Evolutionary conservation across 768 basidiomycete genomes (phyloP), one percentile per base, ranked within the genome.

Genomic region (Lactarius sanguifluus): DNA sequence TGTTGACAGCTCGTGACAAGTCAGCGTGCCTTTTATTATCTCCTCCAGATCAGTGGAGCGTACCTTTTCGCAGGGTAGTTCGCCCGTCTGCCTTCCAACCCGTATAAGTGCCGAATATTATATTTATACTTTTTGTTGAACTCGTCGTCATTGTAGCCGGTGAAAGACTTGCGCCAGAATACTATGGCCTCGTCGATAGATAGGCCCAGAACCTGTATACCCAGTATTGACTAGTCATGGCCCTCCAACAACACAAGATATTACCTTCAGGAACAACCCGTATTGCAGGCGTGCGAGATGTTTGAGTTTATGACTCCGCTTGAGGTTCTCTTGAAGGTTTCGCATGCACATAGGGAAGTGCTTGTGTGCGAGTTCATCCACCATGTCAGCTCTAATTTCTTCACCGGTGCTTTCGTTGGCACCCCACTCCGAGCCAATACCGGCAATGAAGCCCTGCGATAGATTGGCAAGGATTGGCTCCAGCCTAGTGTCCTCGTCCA

Each of bases 51-150:
- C 32, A 20, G 18, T 9, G 9, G 62, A 2, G 71, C 81, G 55
- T 65, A 92, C 96, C 85, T 96, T 78, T 90, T 93, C 1, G 97
- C 94, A 1, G 92, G 84, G 76, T 99, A 99, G 73, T 98, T 98
- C 47, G 90, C 91, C 54, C 96, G 86, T 76, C 90, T 93, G 12
- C 97, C 97, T 75, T 98, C 97, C 60, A 97, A 79, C 43, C 97
- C 97, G 72, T 88, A 99, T 5, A 87, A 88, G 75, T 99, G 97
- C 55, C 96, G 88, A 72, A 99, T 95, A 70, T 98, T 99, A 76
- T 99, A 99, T 72, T 87, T 89, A 82, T 98, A 89, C 74, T 97
- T 92, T 75, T 98, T 99, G 81, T 96, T 96, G 78, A 98, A 99
- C 75, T 94, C 90, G 78, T 98, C 94, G 65, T 98, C 96, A 12